A percentile compares a stretch with the other conserved stretches of the same genome.
Evolutionary conservation across 441 rosid species (phyloP).

Genomic region (Gossypium laxum): DNA sequence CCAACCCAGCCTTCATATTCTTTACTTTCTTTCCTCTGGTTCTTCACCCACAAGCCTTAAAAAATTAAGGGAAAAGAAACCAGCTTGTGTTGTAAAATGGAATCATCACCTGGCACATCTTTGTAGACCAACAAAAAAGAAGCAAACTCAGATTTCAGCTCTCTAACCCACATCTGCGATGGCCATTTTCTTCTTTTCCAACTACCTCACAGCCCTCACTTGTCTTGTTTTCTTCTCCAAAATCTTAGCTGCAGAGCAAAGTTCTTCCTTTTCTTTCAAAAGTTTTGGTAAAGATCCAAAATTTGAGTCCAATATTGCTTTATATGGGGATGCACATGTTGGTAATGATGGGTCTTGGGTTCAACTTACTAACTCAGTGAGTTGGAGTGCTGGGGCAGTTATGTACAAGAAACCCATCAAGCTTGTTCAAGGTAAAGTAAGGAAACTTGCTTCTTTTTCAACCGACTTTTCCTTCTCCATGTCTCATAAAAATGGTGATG

Average conservation of each 20-base stretch:
- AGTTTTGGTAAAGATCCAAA: conserved; percentile 36
- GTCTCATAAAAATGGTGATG: conserved; percentile 39
- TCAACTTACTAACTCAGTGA: conserved; percentile 46
- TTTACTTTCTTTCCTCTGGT: conserved; percentile 24
- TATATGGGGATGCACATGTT: conserved; percentile 59
- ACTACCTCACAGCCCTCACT: conserved; percentile 22
- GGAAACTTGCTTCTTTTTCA: conserved; percentile 47
- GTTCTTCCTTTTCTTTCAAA: conserved; percentile 40
- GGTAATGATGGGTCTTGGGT: conserved; percentile 32
- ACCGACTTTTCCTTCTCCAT: conserved; percentile 57
- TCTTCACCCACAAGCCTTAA: conserved; percentile 22
- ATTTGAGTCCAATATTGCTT: conserved; percentile 39
- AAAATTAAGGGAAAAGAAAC: background rate
- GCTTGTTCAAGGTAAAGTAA: conserved; percentile 50
- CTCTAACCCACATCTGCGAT: conserved; percentile 29
- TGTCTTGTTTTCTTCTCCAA: conserved; percentile 30
- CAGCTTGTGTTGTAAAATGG: conserved; percentile 28
- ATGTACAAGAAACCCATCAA: conserved; percentile 58
- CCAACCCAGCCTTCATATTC: conserved; percentile 26
- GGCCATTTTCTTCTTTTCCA: conserved; percentile 29
- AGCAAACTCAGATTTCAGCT: conserved; percentile 21
- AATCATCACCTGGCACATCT: conserved; percentile 34
- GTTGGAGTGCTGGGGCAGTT: conserved; percentile 47
- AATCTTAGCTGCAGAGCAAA: conserved; percentile 27
- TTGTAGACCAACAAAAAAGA: conserved; percentile 16